These are phyloP conservation scores for Alternaria infectoria DNA, from an alignment of 2,329 filamentous ascomycete genomes.

Conservation along the genomic window DNA sequence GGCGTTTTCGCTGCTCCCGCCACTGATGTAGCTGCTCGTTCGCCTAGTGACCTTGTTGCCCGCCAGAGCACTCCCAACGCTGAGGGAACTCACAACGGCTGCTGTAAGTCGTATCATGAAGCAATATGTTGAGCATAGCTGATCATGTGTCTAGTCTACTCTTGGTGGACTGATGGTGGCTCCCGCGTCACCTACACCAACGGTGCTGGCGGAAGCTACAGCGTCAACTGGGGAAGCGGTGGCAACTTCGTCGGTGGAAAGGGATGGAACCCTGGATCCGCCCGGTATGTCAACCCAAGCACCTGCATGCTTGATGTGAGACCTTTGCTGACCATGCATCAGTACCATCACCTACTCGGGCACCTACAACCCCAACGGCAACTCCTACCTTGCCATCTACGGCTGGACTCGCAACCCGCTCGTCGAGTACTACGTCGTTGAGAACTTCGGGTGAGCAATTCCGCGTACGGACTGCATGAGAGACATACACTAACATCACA, in stretches of 20 bases:
- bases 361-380: slow-evolving; percentile 41
- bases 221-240: slow-evolving; percentile 57
- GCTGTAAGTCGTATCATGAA: slow-evolving; percentile 45
- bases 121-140: background rate
- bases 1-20: slow-evolving; percentile 36
- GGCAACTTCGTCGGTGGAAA: slow-evolving; percentile 66
- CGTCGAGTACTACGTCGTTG: slow-evolving; percentile 61
- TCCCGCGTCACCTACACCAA: slow-evolving; percentile 63
- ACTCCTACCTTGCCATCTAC: slow-evolving; percentile 62
- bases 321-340: background rate
- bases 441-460: slow-evolving; percentile 53
- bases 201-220: slow-evolving; percentile 58
- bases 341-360: slow-evolving; percentile 46
- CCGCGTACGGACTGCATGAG: background rate
- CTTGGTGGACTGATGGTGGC: slow-evolving; percentile 65
- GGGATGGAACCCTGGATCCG: slow-evolving; percentile 62
- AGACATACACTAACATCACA: background rate
- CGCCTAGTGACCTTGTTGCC: slow-evolving; percentile 32
- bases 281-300: slow-evolving; percentile 50
- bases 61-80: slow-evolving; percentile 53
- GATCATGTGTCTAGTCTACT: slow-evolving; percentile 49
- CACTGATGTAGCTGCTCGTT: slow-evolving; percentile 47
- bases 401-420: slow-evolving; percentile 63
- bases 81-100: slow-evolving; percentile 63
- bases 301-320: background rate